Evolutionary conservation across 2,329 filamentous ascomycete genomes (phyloP).

Genomic region (Colletotrichum liaoningense): DNA sequence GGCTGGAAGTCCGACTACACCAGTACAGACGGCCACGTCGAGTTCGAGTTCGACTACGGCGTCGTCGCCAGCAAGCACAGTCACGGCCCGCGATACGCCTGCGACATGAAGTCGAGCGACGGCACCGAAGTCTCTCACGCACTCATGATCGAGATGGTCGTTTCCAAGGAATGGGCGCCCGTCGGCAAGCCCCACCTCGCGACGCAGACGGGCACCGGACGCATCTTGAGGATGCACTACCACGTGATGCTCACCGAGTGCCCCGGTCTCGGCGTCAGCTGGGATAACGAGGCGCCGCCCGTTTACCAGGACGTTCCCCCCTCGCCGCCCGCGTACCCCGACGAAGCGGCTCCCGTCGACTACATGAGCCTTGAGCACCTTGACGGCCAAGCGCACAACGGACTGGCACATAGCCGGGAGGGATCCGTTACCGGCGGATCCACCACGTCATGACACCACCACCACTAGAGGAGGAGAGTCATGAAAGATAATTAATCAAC

Average conservation of each 20-base stretch:
- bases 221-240: conserved; percentile 94
- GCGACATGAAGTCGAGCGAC: conserved; percentile 79
- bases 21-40: conserved; percentile 69
- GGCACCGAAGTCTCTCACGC: conserved; percentile 86
- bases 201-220: conserved; percentile 88
- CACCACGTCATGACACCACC: background rate
- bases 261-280: conserved; percentile 88
- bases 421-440: conserved; percentile 2
- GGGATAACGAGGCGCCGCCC: conserved; percentile 96
- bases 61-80: conserved; percentile 51
- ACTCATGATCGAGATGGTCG: conserved; percentile 91
- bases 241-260: conserved; percentile 84
- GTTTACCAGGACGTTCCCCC: conserved; percentile 94
- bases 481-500: background rate
- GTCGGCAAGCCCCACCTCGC: conserved; percentile 75
- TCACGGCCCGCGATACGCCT: conserved; percentile 71
- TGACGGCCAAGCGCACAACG: conserved; percentile 38
- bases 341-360: conserved; percentile 48
- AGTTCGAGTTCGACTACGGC: conserved; percentile 85
- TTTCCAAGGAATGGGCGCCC: conserved; percentile 88
- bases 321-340: conserved; percentile 79
- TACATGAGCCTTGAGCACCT: conserved; percentile 54
- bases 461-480: background rate
- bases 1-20: conserved; percentile 87
- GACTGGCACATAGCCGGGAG: conserved; percentile 24